Evolutionary conservation across 305 asterid species (phyloP).

Genomic region (Stenogyne calaminthoides): DNA sequence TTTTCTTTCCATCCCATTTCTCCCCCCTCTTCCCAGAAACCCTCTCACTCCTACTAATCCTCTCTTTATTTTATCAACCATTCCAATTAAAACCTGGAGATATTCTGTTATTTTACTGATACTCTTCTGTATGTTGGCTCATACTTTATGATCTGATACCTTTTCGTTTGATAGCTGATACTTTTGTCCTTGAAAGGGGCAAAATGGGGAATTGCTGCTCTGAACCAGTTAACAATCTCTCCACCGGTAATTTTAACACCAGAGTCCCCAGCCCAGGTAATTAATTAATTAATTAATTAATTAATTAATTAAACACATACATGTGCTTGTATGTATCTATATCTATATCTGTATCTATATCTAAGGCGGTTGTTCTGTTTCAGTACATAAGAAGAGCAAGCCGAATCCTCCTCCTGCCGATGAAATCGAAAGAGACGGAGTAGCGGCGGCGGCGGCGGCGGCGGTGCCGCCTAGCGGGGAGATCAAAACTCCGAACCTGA

Average conservation of each 20-base stretch:
- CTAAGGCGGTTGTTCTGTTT: neutral
- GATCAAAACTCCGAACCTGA: constrained; percentile 48
- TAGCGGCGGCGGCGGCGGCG: constrained; percentile 5
- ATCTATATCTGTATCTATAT: too few species aligned
- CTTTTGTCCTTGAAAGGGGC: neutral
- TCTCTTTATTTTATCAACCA: neutral
- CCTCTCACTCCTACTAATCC: neutral
- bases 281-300: neutral
- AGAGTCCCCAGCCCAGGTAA: constrained; percentile 52
- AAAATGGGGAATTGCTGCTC: constrained; percentile 89
- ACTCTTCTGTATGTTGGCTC: too few species aligned
- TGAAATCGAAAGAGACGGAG: neutral
- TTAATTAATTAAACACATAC: neutral
- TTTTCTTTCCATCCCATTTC: constrained; percentile 29
- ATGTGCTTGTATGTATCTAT: neutral
- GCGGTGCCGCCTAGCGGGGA: constrained; percentile 46
- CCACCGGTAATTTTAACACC: constrained; percentile 31
- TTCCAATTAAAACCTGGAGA: neutral
- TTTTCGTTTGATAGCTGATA: too few species aligned
- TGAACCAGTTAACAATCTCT: constrained; percentile 52
- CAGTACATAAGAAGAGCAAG: neutral
- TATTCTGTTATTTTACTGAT: neutral
- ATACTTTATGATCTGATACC: too few species aligned
- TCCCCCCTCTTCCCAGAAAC: constrained; percentile 45
- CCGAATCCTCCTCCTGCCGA: constrained; percentile 3